A percentile compares a stretch with the other conserved stretches of the same genome.
These are phyloP conservation scores for Penicillium odoratum DNA, from an alignment of 495 filamentous ascomycete species.

Conservation along the genomic window DNA sequence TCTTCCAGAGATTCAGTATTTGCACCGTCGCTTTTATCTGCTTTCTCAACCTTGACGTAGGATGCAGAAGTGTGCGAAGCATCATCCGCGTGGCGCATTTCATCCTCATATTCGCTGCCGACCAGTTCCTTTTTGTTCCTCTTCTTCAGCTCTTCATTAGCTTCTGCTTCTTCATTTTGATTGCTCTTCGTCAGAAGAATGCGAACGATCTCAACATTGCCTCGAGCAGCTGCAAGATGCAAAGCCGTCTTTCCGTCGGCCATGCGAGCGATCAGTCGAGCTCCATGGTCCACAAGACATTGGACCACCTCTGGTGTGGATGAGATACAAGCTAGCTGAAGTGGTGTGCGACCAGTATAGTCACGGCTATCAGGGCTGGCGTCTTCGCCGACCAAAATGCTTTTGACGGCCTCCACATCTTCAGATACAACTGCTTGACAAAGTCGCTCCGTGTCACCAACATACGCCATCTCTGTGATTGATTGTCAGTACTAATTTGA, in stretches of 20 bases:
- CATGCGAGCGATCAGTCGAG: constrained; percentile 67
- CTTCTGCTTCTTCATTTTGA: constrained; percentile 56
- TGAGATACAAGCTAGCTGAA: constrained; percentile 70
- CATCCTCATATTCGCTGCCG: not conserved
- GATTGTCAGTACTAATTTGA: not conserved
- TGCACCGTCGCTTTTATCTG: constrained; percentile 27
- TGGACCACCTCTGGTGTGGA: constrained; percentile 70
- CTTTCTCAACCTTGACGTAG: constrained; percentile 59
- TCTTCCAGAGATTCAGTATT: constrained; percentile 46
- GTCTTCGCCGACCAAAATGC: constrained; percentile 63
- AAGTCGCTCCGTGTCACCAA: constrained; percentile 53
- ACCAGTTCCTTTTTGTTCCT: constrained; percentile 36
- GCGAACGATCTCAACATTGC: constrained; percentile 64
- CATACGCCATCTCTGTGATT: constrained; percentile 59
- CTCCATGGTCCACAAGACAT: constrained; percentile 67
- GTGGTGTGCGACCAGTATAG: constrained; percentile 76
- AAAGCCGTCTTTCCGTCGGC: constrained; percentile 78
- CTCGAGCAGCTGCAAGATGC: constrained; percentile 71
- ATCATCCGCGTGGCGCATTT: constrained; percentile 36
- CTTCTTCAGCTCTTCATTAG: constrained; percentile 17
- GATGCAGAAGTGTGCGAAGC: constrained; percentile 54
- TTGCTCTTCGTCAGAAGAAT: constrained; percentile 68
- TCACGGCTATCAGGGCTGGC: constrained; percentile 65
- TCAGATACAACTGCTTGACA: constrained; percentile 79
- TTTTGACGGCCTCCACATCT: constrained; percentile 66